Evolutionary conservation across 2,329 filamentous ascomycete genomes (phyloP).

Genomic region (Huntiella savannae): DNA sequence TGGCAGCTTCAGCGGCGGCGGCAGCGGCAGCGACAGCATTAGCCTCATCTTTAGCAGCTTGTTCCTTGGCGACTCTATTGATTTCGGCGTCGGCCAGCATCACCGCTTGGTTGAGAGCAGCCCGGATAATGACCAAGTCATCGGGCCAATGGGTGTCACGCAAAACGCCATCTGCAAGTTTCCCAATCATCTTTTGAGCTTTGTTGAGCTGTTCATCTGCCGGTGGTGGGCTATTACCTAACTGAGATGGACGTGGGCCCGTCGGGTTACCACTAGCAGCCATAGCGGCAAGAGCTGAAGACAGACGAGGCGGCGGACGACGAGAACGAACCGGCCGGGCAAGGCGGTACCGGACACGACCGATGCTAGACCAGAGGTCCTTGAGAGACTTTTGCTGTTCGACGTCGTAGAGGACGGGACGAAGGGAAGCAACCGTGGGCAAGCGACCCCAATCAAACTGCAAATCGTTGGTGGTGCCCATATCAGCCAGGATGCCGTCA

Average conservation of each 20-base stretch:
- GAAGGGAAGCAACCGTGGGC: slow-evolving; percentile 2
- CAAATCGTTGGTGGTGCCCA: slow-evolving; percentile 6
- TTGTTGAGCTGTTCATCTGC: slow-evolving; percentile 10
- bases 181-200: slow-evolving; percentile 5
- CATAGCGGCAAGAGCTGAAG: neutral
- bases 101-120: neutral
- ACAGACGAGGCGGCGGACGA: neutral
- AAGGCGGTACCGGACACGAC: slow-evolving; percentile 4
- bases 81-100: neutral
- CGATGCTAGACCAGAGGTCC: slow-evolving; percentile 5
- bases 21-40: neutral
- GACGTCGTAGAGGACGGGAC: slow-evolving; percentile 6
- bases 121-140: neutral
- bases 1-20: neutral
- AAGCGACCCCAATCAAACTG: slow-evolving; percentile 8
- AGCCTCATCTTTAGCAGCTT: neutral
- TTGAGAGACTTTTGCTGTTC: slow-evolving; percentile 1
- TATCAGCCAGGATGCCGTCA: neutral
- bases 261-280: neutral
- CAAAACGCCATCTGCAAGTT: slow-evolving; percentile 7
- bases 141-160: slow-evolving; percentile 6
- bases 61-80: neutral
- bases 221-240: slow-evolving; percentile 1
- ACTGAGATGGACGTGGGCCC: neutral
- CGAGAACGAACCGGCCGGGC: slow-evolving; percentile 1